These are phyloP conservation scores for Podila epigama DNA, from an alignment of 192 early-diverging fungal genomes.

Conservation along the genomic window DNA sequence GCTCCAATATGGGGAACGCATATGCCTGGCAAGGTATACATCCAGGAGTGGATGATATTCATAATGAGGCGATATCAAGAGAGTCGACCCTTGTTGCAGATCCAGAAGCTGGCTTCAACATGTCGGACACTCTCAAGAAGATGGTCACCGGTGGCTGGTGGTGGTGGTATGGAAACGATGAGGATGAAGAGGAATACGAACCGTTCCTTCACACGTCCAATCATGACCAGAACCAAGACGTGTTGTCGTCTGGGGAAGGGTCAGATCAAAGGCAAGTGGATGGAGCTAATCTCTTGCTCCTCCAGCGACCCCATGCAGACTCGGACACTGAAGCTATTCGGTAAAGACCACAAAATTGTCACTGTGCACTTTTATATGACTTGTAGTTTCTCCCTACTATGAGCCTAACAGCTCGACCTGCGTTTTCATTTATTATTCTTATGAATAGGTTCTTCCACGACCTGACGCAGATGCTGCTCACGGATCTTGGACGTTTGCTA, in stretches of 20 bases:
- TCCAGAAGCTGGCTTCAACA: slow-evolving; percentile 10
- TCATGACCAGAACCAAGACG: slow-evolving; percentile 17
- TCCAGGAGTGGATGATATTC: neutral
- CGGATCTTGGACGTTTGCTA: slow-evolving; percentile 31
- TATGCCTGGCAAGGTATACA: slow-evolving; percentile 1
- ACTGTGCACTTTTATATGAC: neutral
- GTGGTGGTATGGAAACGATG: slow-evolving; percentile 58
- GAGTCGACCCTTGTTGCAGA: neutral
- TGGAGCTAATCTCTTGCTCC: slow-evolving; percentile 4
- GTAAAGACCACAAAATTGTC: slow-evolving; percentile 1
- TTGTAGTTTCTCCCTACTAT: neutral
- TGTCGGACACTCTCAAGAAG: slow-evolving; percentile 50
- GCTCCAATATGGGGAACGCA: neutral
- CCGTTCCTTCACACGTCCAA: slow-evolving; percentile 1
- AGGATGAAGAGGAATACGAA: slow-evolving; percentile 26
- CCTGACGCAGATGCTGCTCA: slow-evolving; percentile 43
- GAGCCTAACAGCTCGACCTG: neutral
- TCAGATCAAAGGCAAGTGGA: neutral
- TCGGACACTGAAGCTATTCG: slow-evolving; percentile 44
- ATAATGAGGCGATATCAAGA: neutral
- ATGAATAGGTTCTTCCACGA: slow-evolving; percentile 51
- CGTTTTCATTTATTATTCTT: neutral
- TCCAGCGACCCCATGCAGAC: slow-evolving; percentile 23
- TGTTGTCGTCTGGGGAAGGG: neutral
- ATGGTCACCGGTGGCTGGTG: slow-evolving; percentile 58